Evolutionary conservation across 192 early-diverging fungal genomes (phyloP), one percentile per base, ranked within the genome.

Genomic region (Coemansia sp.): DNA sequence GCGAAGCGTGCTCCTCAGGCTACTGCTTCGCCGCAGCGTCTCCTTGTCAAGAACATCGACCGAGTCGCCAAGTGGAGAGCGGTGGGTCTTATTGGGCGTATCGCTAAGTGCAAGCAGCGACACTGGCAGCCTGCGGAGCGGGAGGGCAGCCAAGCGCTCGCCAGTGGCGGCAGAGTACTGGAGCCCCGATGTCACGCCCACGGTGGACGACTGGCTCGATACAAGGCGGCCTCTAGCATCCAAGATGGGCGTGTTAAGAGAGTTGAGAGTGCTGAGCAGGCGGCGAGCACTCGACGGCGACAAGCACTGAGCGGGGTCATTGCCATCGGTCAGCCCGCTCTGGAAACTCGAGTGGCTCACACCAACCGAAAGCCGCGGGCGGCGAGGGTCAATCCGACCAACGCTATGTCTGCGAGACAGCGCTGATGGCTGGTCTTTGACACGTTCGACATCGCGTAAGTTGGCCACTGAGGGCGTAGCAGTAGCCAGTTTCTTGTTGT

Each of bases 281-380:
- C 71, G 74, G 18, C 71, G 80, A n/a, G 75, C 80, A 50, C 70
- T 73, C 14, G 75, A 70, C 11, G 71, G 69, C 26, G 80, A 71
- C 13, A 73, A 60, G 23, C 53, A 62, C 35, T 64, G 66, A 24
- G 64, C 10, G 31, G 67, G 33, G 34, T 58, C 34, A 31, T 58
- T 34, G 18, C 56, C 21, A 18, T 58, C 56, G 3, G 56, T 9
- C n/a, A 6, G 18, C 56, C 34, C 56, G 34, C 56, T 58, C 31
- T 58, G 56, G 18, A 5, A 2, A 1, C 5, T 42, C 16, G 64
- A 66, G 51, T 20, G 28, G 21, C 45, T 11, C 2, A 45, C 39
- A 33, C 48, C 66, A 1, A 43, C 26, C 28, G 63, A 65, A 48
- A 58, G 67, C 31, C 59, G 62, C 3, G 64, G 14, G 18, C 59